Percentiles rank a stretch among this genome's conserved stretches.
These are phyloP conservation scores for Ogataea populi-albae DNA, from an alignment of 805 yeast genomes.

Conservation along the genomic window DNA sequence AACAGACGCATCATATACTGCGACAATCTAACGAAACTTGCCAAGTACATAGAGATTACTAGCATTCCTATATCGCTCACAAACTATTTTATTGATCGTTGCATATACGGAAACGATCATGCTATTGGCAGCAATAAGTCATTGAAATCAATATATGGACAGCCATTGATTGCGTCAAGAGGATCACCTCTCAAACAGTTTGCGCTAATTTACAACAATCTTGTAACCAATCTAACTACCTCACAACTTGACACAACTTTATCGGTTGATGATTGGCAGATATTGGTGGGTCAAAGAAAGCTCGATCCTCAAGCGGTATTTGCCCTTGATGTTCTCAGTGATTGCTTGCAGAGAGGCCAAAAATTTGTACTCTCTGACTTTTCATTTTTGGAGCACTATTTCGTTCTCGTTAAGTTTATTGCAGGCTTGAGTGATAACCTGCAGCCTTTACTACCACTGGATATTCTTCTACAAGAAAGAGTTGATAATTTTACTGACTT, in stretches of 20 bases:
- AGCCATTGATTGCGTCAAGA: constrained; percentile 26
- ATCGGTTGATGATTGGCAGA: constrained; percentile 28
- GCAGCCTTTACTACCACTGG: constrained; percentile 29
- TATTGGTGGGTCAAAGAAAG: constrained; percentile 25
- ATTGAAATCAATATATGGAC: constrained; percentile 31
- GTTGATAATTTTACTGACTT: constrained; percentile 15
- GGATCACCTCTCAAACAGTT: constrained; percentile 29
- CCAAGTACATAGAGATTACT: constrained; percentile 68
- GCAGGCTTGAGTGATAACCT: constrained; percentile 26
- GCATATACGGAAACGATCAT: constrained; percentile 54
- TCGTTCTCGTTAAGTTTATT: constrained; percentile 29
- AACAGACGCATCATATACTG: constrained; percentile 32
- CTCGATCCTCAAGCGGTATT: constrained; percentile 24
- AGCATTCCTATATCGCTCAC: constrained; percentile 70
- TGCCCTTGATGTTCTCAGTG: constrained; percentile 43
- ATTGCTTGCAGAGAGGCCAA: constrained; percentile 49
- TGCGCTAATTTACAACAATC: constrained; percentile 32
- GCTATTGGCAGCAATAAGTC: constrained; percentile 48
- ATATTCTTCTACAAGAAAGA: constrained; percentile 9
- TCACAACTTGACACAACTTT: constrained; percentile 26
- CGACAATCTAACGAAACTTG: constrained; percentile 33
- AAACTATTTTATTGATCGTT: constrained; percentile 54
- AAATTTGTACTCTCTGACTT: constrained; percentile 52
- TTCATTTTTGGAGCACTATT: constrained; percentile 41
- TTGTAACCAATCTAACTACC: constrained; percentile 29